Evolutionary conservation across 164 flowering plant genomes (phyloP).

Genomic region (Buxus sempervirens): DNA sequence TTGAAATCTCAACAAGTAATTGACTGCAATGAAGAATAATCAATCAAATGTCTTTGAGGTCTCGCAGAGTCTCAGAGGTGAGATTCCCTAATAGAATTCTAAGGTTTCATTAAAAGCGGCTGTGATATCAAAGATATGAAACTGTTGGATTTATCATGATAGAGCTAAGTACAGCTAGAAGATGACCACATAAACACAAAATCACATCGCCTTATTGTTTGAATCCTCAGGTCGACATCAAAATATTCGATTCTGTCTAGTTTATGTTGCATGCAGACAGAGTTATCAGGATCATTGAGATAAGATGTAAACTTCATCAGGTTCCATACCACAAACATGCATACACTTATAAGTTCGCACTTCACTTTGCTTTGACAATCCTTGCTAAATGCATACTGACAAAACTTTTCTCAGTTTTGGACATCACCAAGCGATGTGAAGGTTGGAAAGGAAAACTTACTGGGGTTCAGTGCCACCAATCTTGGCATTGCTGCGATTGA

Average conservation of each 20-base stretch:
- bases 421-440: neutral
- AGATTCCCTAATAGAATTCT: too few species aligned
- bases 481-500: constrained; percentile 51
- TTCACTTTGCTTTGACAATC: neutral
- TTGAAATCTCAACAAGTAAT: neutral
- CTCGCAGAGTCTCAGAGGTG: too few species aligned
- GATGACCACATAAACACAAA: too few species aligned
- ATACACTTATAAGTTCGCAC: neutral
- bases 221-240: too few species aligned
- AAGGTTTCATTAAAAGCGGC: too few species aligned
- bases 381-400: neutral
- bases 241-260: neutral
- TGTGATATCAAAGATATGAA: too few species aligned
- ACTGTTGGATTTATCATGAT: too few species aligned
- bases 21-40: neutral
- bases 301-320: neutral
- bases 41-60: neutral
- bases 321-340: neutral
- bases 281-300: neutral
- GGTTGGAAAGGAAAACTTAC: constrained; percentile 38
- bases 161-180: too few species aligned
- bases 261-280: neutral
- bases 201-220: too few species aligned
- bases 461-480: constrained; percentile 62
- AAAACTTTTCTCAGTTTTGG: neutral